Evolutionary conservation across 2,329 filamentous ascomycete genomes (phyloP), one percentile per base, ranked within the genome.

Genomic region (Pestalotiopsis fici): DNA sequence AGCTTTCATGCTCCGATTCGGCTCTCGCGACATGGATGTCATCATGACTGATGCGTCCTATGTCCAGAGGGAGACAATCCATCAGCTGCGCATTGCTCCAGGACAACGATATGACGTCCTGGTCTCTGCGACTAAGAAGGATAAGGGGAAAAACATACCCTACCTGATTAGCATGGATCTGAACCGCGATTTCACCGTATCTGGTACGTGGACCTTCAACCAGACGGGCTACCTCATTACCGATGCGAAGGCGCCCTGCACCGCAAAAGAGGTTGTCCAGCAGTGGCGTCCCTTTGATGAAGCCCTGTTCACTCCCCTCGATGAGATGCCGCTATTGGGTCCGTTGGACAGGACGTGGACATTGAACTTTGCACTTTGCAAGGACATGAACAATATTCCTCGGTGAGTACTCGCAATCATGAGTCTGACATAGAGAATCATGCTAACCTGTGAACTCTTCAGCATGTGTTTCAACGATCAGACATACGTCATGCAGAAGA

Each of bases 401-500:
- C 91, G 92, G 82, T 83, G 74, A 70, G 72, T 62, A 5, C 9
- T 63, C 5, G n/a, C 28, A 56, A 1, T 21, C 25, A 39, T 25
- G 18, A 55, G 37, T 78, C 55, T 25, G 23, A 62, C 37, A 54
- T 35, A 35, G 23, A 15, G 27, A 12, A 15, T 39, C 9, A 23
- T 25, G 18, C 31, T 65, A 59, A 65, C 21, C 28, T 15, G 27
- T 37, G 21, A n/a, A n/a, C 11, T 57, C 12, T 35, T 15, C 50
- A 78, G 77, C 31, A 84, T 85, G 12, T 88, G 83, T 74, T 83
- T 90, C 78, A 94, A 93, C 78, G 86, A 87, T 71, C 79, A 88
- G 57, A 90, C 90, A 6, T 94, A 92, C 74, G 85, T 91, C n/a
- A 69, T 76, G 7, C 91, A 91, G 64, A 87, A 89, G 73, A 91